Conservation (phyloP, 208 protist species). For the Trypanosoma avium region DNA sequence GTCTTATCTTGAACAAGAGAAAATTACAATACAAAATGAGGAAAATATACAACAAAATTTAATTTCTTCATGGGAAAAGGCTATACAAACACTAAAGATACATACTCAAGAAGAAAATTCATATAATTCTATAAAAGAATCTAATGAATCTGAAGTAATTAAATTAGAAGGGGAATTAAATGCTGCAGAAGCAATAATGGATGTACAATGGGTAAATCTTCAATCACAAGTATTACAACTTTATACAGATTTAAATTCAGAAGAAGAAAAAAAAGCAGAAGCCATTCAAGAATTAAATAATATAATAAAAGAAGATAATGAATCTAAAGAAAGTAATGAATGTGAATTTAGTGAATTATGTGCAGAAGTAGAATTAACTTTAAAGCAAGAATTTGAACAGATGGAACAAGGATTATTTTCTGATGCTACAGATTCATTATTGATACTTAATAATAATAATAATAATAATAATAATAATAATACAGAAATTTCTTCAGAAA, state of each 20-base stretch:
- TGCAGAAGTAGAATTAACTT: background rate
- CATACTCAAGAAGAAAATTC: constrained; percentile 7
- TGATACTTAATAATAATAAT: background rate
- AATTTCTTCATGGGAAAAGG: constrained; percentile 13
- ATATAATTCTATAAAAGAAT: background rate
- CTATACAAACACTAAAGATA: background rate
- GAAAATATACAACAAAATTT: constrained; percentile 14
- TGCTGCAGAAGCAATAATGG: constrained; percentile 4
- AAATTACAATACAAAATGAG: background rate
- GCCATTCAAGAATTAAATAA: background rate
- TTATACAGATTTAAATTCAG: background rate
- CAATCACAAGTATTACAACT: constrained; percentile 9
- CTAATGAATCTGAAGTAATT: background rate
- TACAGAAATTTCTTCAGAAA: background rate
- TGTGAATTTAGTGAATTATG: background rate
- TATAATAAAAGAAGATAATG: background rate
- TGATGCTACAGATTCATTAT: background rate
- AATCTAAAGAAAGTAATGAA: background rate
- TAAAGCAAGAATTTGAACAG: constrained; percentile 15
- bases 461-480: background rate
- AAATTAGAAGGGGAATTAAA: constrained; percentile 15
- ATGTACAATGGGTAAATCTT: constrained; percentile 7
- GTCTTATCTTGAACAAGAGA: constrained; percentile 1
- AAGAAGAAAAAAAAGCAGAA: constrained; percentile 3
- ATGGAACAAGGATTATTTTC: background rate